Evolutionary conservation across 2,329 filamentous ascomycete species (phyloP), one percentile per base, ranked within the genome.

Genomic region (Monosporascus cannonballus): DNA sequence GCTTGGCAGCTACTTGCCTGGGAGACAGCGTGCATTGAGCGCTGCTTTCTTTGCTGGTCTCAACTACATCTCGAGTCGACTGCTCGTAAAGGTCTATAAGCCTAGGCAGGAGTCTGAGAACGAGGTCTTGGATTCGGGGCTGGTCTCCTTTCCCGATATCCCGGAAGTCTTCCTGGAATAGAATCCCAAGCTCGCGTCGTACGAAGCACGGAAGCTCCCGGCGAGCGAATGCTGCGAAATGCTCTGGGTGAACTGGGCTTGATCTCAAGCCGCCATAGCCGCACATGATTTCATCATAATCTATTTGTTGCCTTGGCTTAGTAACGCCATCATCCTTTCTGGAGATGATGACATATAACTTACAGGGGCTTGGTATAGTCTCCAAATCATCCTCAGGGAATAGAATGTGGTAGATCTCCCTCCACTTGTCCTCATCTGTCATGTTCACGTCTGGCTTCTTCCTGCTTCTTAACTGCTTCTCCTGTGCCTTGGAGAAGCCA

Each of bases 361-460:
- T n/a, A 41, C 44, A 51, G 14, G 44, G 45, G n/a, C 44, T 42
- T 42, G 45, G 50, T 18, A 48, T 48, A 20, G 47, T 38, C 34
- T 37, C 39, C 18, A 34, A 14, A 48, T 42, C 50, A 17, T 48
- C 36, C 22, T 14, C 34, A 6, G 45, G 50, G 36, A 51, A 48
- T 9, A 48, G 34, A 34, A 48, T 48, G 17, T 15, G 24, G 27
- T 51, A 51, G 34, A 39, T 48, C 27, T 48, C 45, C 7, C 6
- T 48, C 50, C 49, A 51, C 20, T 48, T 51, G 9, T 48, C 44
- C 34, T 47, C 44, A 17, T 51, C 44, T 4, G 45, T 27, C 24
- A 42, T 44, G 27, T 51, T 51, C 24, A 18, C 14, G 24, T n/a
- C 38, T n/a, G 47, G 24, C 38, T 48, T 50, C 24, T 50, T 48